Evolutionary conservation across 331 rosid species (phyloP).

Genomic region (Erythrophleum ivorense): DNA sequence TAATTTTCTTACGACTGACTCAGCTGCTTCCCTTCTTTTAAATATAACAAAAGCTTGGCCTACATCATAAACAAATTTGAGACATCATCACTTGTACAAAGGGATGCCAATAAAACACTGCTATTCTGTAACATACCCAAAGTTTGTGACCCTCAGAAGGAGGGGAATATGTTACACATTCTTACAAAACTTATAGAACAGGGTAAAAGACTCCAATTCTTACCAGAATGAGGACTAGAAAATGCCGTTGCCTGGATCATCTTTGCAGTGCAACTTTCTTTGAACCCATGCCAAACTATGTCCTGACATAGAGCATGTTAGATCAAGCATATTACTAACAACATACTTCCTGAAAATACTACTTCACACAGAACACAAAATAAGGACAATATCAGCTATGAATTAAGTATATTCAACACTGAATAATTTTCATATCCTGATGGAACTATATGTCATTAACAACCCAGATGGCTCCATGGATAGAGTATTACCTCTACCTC

Average conservation of each 20-base stretch:
- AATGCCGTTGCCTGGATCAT: conserved; percentile 66
- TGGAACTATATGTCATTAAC: background rate
- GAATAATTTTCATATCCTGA: background rate
- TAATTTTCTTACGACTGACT: conserved; percentile 59
- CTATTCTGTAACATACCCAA: background rate
- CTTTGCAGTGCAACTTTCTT: conserved; percentile 74
- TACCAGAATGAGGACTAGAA: conserved; percentile 83
- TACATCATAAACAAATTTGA: conserved; percentile 46
- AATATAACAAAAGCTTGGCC: conserved; percentile 92
- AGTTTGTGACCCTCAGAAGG: background rate
- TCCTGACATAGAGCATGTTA: conserved; percentile 56
- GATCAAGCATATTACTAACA: conserved; percentile 8
- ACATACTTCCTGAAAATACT: background rate
- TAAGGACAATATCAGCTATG: background rate
- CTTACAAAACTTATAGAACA: conserved; percentile 13
- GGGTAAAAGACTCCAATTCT: conserved; percentile 17
- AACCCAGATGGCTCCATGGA: conserved; percentile 30
- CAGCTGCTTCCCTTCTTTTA: conserved; percentile 67
- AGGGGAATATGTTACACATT: background rate
- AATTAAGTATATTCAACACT: background rate
- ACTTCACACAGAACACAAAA: conserved; percentile 12
- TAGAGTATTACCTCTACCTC: conserved; percentile 78
- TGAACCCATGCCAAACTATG: conserved; percentile 65
- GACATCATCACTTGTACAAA: conserved; percentile 8
- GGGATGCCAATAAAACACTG: background rate